Conservation (phyloP, 306 rosid genomes). For the Fagus crenata region DNA sequence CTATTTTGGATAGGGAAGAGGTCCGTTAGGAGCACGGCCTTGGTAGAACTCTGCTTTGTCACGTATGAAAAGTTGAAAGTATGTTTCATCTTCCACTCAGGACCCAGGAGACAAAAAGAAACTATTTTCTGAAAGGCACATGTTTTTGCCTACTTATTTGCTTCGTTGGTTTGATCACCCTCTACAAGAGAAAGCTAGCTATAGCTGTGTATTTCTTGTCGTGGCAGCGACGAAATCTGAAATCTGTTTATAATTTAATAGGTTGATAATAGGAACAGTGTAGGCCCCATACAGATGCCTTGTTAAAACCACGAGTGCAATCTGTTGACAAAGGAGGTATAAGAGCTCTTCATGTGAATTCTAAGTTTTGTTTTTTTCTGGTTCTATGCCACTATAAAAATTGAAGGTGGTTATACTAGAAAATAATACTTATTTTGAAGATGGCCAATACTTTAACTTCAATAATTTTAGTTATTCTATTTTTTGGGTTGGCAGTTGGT, state of each 20-base stretch:
- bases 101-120: background rate
- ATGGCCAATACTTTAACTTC: conserved; percentile 33
- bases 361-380: conserved; percentile 24
- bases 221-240: conserved; percentile 24
- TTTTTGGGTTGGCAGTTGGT: conserved; percentile 21
- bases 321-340: conserved; percentile 15
- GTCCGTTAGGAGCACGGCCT: background rate
- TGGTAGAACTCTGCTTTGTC: background rate
- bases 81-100: background rate
- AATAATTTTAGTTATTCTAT: conserved; percentile 25
- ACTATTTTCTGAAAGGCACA: background rate
- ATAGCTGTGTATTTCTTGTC: conserved; percentile 16
- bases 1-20: background rate
- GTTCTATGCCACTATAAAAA: conserved; percentile 22
- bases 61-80: conserved; percentile 9
- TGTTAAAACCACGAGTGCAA: conserved; percentile 23
- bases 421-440: conserved; percentile 24
- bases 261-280: background rate
- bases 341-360: conserved; percentile 20
- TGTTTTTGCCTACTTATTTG: conserved; percentile 28
- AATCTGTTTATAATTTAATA: background rate
- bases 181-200: conserved; percentile 19
- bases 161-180: conserved; percentile 22
- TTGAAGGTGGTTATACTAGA: background rate
- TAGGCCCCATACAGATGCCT: conserved; percentile 31